These are phyloP conservation scores for Boletellus sp. DNA, from an alignment of 768 basidiomycete species.

Conservation along the genomic window DNA sequence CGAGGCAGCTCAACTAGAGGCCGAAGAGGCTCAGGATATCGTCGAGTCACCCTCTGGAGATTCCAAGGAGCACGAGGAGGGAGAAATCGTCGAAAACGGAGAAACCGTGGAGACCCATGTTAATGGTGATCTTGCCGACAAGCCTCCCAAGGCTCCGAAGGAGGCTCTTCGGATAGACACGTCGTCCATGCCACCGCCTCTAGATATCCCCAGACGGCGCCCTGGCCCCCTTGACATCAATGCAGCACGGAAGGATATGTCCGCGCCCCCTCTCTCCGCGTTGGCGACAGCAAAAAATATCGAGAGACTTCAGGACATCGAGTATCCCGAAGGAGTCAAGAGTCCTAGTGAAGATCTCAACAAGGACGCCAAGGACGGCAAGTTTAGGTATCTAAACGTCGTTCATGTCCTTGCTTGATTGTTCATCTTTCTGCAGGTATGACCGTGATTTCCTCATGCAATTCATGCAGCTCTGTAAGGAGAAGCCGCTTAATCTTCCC, in stretches of 20 bases:
- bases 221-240: conserved; percentile 75
- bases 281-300: conserved; percentile 83
- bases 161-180: conserved; percentile 68
- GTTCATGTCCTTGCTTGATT: background rate
- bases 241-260: conserved; percentile 40
- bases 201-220: conserved; percentile 43
- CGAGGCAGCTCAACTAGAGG: conserved; percentile 32
- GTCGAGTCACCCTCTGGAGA: conserved; percentile 41
- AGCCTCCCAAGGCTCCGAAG: conserved; percentile 36
- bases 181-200: conserved; percentile 37
- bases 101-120: conserved; percentile 25
- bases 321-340: conserved; percentile 79
- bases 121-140: conserved; percentile 41
- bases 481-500: conserved; percentile 89
- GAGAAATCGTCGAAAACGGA: conserved; percentile 33
- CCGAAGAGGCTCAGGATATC: conserved; percentile 33
- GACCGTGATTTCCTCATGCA: conserved; percentile 97
- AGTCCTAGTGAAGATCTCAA: conserved; percentile 87
- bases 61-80: conserved; percentile 42
- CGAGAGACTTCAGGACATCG: conserved; percentile 69
- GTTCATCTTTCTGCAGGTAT: conserved; percentile 54
- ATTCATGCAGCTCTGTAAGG: conserved; percentile 92
- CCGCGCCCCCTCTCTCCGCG: conserved; percentile 45
- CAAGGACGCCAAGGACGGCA: conserved; percentile 76
- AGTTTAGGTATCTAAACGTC: conserved; percentile 64